Conservation (phyloP, 257 asterid species). For the Rauvolfia tetraphylla region DNA sequence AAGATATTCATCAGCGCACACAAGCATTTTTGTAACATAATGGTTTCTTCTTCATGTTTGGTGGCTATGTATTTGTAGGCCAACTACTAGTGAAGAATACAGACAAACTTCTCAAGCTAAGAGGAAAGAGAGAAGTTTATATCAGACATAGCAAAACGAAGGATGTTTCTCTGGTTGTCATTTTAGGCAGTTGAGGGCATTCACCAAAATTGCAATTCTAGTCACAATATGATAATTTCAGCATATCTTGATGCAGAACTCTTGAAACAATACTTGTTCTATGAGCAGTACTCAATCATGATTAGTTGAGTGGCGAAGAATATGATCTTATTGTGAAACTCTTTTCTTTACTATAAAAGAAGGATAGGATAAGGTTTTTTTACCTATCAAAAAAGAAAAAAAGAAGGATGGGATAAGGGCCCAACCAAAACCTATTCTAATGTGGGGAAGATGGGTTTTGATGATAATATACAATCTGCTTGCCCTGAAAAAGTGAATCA, state of each 20-base stretch:
- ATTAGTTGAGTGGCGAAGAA: too few species aligned
- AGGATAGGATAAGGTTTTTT: too few species aligned
- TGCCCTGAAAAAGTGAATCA: background rate
- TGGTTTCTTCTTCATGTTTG: background rate
- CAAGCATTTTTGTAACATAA: background rate
- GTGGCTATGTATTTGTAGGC: conserved; percentile 10
- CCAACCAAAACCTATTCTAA: too few species aligned
- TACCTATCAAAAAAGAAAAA: too few species aligned
- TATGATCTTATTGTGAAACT: too few species aligned
- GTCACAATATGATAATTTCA: background rate
- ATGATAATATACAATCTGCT: too few species aligned
- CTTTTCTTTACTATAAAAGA: too few species aligned
- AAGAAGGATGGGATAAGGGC: too few species aligned
- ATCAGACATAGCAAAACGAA: background rate
- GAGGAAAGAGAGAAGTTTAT: background rate
- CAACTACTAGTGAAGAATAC: conserved; percentile 9
- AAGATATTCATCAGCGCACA: background rate
- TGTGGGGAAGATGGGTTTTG: too few species aligned
- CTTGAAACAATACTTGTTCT: background rate
- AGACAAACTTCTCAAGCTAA: background rate
- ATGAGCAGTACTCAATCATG: too few species aligned
- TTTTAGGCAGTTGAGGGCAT: background rate
- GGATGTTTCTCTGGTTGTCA: background rate
- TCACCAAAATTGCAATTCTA: background rate
- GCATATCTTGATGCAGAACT: background rate